Evolutionary conservation across 768 basidiomycete species (phyloP), one percentile per base, ranked within the genome.

Genomic region (Lactarius sanguifluus): DNA sequence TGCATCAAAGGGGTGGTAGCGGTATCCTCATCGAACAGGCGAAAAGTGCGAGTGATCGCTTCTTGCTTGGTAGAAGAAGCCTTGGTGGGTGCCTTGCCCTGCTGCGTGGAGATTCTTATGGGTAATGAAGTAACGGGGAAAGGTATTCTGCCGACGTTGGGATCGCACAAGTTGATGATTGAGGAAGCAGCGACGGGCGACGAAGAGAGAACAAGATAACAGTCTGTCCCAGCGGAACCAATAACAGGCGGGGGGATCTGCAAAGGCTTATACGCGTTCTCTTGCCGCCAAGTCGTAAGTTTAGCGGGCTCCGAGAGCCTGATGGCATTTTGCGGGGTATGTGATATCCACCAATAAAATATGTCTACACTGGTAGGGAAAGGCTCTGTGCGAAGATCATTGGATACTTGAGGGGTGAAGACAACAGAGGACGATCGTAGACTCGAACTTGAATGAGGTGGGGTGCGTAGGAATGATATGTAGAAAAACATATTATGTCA

Each of bases 401-500:
- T 96, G 36, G 89, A 86, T 66, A 97, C 85, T 75, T 96, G 94
- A 1, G 92, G 92, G 2, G 88, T 92, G 60, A 96, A 83, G 15
- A 79, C 75, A 59, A 95, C 76, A 13, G 79, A 71, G 5, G 74
- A 71, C 0, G 77, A 77, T 12, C 78, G 75, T 2, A 81, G 77
- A 8, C 80, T 73, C 0, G 81, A 79, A 59, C 80, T 73, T 0
- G 81, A 79, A 59, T 82, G 82, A 3, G 93, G 91, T 4, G 93
- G 95, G 13, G 94, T 92, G 55, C 92, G 88, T 18, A 96, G 85
- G 75, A 96, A 96, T 32, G 91, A 95, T 50, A 96, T 75, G 77
- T 96, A 96, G 81, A 82, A 91, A 78, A 90, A 94, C 93, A 94
- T 94, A 58, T 58, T 23, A 50, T 57, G 50, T 59, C 13, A 23